Base-by-base conservation (phyloP, 2,329 filamentous ascomycete species). In the Diplodia corticola region DNA sequence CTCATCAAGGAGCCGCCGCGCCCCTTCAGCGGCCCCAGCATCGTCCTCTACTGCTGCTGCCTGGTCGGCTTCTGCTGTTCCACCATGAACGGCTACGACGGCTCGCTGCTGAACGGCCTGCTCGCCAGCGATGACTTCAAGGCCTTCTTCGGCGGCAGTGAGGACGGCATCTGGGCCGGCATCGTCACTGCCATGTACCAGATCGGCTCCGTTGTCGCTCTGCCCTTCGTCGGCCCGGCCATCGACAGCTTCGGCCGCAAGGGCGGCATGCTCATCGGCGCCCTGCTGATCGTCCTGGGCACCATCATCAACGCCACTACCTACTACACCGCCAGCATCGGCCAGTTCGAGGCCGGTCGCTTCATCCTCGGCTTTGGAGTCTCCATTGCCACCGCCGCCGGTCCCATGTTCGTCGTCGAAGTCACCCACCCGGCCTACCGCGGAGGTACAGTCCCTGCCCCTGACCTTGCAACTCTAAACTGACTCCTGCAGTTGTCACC, bases 321-420 rank as follows among this genome's bases (percentile, higher is more conserved):
- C 7, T 68, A 73, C 44, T 71, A 76, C 30, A 73, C 72, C 28
- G 68, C 69, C 3, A 78, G 78, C 50, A 78, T 81, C 2, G 78
- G 76, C 13, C 82, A 84, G 67, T 88, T 89, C 74, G 84, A 88
- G 74, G 84, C 81, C 53, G 86, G 86, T 22, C 82, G 86, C 33
- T 88, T 89, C 76, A 74, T 89, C 24, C 82, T 89, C 3, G 87
- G 87, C 61, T 88, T 88, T 68, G 88, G 87, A 44, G 86, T 87
- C 48, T 82, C 84, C 2, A 86, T 90, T 67, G 83, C 84, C 4
- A 82, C 83, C 5, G 82, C 85, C 2, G 86, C 86, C 4, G 87
- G 84, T 1, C 88, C 88, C 1, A 83, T 86, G 20, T 89, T 88
- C 72, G 84, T 85, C 13, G 84, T 86, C 50, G 88, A 90, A 73